Percentiles rank a stretch among this genome's conserved stretches.
phyloP scores from a whole-genome alignment of 805 yeast genomes.

The Sugiyamaella marilandica region DNA sequence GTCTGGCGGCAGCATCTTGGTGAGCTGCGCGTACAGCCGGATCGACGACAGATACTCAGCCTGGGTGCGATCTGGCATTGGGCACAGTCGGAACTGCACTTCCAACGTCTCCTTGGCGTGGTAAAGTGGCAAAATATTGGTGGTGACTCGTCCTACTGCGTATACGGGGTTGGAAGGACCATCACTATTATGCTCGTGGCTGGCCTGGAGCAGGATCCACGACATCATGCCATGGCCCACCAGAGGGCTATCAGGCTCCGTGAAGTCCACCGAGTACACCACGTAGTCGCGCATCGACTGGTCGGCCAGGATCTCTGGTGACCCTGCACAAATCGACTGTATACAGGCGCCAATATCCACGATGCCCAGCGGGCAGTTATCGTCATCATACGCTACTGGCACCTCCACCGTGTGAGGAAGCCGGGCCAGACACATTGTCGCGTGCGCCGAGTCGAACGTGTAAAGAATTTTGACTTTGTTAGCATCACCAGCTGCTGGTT shows the following conservation, averaged over 20 bases:
- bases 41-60: conserved; percentile 15
- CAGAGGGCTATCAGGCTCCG: conserved; percentile 36
- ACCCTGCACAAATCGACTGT: conserved; percentile 29
- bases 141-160: conserved; percentile 24
- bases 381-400: conserved; percentile 27
- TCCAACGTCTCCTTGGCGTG: conserved; percentile 28
- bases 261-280: conserved; percentile 37
- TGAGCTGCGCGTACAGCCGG: conserved; percentile 12
- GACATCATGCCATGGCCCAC: conserved; percentile 39
- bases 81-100: conserved; percentile 26
- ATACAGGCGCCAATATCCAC: conserved; percentile 32
- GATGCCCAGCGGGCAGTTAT: conserved; percentile 26
- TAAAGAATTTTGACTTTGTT: conserved; percentile 34
- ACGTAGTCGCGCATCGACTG: conserved; percentile 31
- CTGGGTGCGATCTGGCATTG: conserved; percentile 17
- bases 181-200: neutral
- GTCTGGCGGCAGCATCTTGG: conserved; percentile 13
- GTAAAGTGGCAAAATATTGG: conserved; percentile 25
- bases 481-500: neutral
- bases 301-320: conserved; percentile 36
- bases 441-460: conserved; percentile 32
- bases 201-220: conserved; percentile 6
- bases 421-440: conserved; percentile 34
- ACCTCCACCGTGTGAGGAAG: conserved; percentile 21
- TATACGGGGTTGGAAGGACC: neutral